Percentiles rank a stretch among this genome's conserved stretches.
These are phyloP conservation scores for Ceratocystis harringtonii DNA, from an alignment of 2,329 filamentous ascomycete genomes.

Conservation along the genomic window DNA sequence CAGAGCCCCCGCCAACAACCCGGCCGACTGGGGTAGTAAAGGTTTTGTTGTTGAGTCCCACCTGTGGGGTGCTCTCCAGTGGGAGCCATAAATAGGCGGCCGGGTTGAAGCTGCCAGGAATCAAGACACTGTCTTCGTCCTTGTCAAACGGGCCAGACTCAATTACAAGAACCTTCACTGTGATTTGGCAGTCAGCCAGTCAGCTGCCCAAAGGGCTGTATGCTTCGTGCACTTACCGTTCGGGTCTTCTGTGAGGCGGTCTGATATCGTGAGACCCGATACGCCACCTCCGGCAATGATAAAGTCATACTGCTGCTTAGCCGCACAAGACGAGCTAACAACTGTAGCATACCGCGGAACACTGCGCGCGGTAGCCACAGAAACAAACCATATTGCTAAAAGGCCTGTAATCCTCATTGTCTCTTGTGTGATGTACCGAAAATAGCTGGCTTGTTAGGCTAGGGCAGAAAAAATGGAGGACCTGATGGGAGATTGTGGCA, in stretches of 20 bases:
- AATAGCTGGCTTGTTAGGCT: neutral
- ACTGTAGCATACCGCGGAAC: conserved; percentile 10
- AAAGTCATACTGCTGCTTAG: conserved; percentile 21
- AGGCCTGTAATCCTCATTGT: neutral
- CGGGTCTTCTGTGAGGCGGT: conserved; percentile 26
- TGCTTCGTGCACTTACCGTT: conserved; percentile 18
- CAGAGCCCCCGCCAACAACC: conserved; percentile 28
- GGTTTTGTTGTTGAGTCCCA: conserved; percentile 20
- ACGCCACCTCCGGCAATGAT: conserved; percentile 26
- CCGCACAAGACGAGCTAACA: conserved; percentile 4
- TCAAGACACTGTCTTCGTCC: conserved; percentile 21
- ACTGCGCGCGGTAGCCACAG: neutral
- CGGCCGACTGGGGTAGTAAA: conserved; percentile 20
- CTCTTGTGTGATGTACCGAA: neutral
- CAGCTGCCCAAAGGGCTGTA: no score
- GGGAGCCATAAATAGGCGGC: conserved; percentile 23
- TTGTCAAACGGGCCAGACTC: conserved; percentile 22
- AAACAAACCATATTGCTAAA: neutral
- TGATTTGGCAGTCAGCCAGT: no score
- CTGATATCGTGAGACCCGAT: conserved; percentile 26
- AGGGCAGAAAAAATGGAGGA: neutral
- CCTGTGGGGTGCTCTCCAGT: conserved; percentile 21
- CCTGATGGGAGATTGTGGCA: neutral
- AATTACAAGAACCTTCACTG: conserved; percentile 23
- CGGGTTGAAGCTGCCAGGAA: conserved; percentile 23